Evolutionary conservation across 352 stramenopile genomes (phyloP).

Genomic region (Thalassiosira oceanica): DNA sequence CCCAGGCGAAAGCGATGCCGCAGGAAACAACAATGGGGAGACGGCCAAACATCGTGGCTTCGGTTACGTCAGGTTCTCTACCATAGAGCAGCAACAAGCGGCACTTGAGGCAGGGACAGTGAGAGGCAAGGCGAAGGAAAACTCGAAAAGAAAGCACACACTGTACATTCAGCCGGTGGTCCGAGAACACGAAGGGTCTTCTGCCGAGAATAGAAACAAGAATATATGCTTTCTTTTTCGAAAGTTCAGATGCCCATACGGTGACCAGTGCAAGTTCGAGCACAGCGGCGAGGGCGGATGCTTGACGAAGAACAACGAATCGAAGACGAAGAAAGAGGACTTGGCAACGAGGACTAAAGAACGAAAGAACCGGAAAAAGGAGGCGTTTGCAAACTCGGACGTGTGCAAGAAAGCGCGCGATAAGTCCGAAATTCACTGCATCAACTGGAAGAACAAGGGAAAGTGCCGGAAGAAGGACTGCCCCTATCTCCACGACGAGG

Average conservation of each 20-base stretch:
- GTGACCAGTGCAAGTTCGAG: constrained; percentile 66
- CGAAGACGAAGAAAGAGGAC: constrained; percentile 1
- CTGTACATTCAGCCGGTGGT: constrained; percentile 61
- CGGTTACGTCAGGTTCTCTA: constrained; percentile 64
- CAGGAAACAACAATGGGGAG: constrained; percentile 2
- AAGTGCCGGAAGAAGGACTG: constrained; percentile 74
- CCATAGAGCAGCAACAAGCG: constrained; percentile 9
- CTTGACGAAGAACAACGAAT: background rate
- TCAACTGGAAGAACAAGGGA: constrained; percentile 79
- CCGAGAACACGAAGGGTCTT: constrained; percentile 10
- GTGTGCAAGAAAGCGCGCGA: constrained; percentile 44
- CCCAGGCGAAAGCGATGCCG: constrained; percentile 6
- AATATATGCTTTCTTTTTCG: constrained; percentile 69
- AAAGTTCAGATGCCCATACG: constrained; percentile 66
- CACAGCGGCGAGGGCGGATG: constrained; percentile 62
- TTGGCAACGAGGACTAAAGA: background rate
- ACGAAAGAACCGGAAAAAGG: constrained; percentile 67
- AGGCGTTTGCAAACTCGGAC: constrained; percentile 66
- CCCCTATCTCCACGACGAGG: constrained; percentile 60
- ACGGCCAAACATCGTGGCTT: constrained; percentile 57
- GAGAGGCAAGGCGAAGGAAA: constrained; percentile 42
- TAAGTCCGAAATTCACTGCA: constrained; percentile 66
- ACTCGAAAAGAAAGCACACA: constrained; percentile 58
- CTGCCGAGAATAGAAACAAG: constrained; percentile 8
- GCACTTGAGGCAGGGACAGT: constrained; percentile 52